Conservation (phyloP, 805 yeast genomes). For the Kuraishia cidri region DNA sequence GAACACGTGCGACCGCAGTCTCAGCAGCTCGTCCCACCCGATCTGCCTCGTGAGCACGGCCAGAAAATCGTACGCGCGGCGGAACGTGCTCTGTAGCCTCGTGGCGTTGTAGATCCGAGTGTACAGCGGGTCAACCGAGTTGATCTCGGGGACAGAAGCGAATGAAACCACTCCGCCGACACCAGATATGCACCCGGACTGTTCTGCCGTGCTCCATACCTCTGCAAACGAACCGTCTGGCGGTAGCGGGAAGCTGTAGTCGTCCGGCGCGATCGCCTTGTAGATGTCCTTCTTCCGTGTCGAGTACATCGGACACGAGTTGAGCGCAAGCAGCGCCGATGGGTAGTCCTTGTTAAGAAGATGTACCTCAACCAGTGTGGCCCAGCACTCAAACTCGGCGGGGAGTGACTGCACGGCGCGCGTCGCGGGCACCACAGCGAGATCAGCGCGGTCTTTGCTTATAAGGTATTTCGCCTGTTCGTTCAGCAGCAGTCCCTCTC, state of each 20-base stretch:
- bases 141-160: conserved; percentile 22
- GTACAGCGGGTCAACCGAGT: conserved; percentile 36
- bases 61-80: conserved; percentile 58
- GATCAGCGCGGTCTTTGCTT: conserved; percentile 37
- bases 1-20: conserved; percentile 61
- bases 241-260: conserved; percentile 40
- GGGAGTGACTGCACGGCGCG: conserved; percentile 64
- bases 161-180: conserved; percentile 22
- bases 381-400: conserved; percentile 71
- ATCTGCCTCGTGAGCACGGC: conserved; percentile 55
- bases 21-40: conserved; percentile 80
- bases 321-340: conserved; percentile 58
- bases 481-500: conserved; percentile 47
- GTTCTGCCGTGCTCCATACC: conserved; percentile 33
- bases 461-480: conserved; percentile 61
- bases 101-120: conserved; percentile 41
- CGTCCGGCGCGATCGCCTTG: conserved; percentile 31
- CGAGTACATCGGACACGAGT: conserved; percentile 66
- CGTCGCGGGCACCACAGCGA: conserved; percentile 52
- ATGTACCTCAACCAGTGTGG: conserved; percentile 49
- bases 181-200: conserved; percentile 21
- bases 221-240: conserved; percentile 39
- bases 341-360: conserved; percentile 43
- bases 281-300: conserved; percentile 34
- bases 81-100: conserved; percentile 41